These are phyloP conservation scores for Spizellomyces sp. DNA, from an alignment of 192 early-diverging fungal species.

Conservation along the genomic window DNA sequence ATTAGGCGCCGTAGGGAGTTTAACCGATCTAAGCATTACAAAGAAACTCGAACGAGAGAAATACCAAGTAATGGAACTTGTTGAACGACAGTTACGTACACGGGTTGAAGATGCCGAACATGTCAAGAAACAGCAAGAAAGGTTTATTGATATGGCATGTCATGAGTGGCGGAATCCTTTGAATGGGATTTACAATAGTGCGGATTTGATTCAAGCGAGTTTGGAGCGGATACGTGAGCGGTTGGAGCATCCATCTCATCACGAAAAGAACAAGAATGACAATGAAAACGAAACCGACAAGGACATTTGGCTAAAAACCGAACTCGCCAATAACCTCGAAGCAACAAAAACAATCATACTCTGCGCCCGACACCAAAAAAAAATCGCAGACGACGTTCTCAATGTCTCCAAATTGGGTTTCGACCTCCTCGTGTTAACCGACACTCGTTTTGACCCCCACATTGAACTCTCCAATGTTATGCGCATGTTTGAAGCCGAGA, in stretches of 20 bases:
- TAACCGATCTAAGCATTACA: background rate
- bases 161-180: conserved; percentile 44
- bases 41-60: background rate
- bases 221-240: background rate
- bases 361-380: conserved; percentile 31
- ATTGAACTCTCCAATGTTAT: conserved; percentile 24
- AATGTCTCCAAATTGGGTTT: conserved; percentile 20
- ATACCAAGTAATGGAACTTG: background rate
- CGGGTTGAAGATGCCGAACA: conserved; percentile 26
- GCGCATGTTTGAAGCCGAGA: conserved; percentile 31
- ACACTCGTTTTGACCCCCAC: conserved; percentile 15
- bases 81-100: background rate
- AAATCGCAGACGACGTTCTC: conserved; percentile 34
- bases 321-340: conserved; percentile 20
- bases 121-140: conserved; percentile 29
- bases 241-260: background rate
- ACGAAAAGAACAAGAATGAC: conserved; percentile 24
- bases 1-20: too few relatives aligned
- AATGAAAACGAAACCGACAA: conserved; percentile 15
- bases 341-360: conserved; percentile 22
- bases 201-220: background rate
- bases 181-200: conserved; percentile 21
- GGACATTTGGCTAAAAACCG: conserved; percentile 3
- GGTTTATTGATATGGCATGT: conserved; percentile 35
- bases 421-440: background rate